These are phyloP conservation scores for Volutella citrinella DNA, from an alignment of 2,329 filamentous ascomycete genomes.

Conservation along the genomic window DNA sequence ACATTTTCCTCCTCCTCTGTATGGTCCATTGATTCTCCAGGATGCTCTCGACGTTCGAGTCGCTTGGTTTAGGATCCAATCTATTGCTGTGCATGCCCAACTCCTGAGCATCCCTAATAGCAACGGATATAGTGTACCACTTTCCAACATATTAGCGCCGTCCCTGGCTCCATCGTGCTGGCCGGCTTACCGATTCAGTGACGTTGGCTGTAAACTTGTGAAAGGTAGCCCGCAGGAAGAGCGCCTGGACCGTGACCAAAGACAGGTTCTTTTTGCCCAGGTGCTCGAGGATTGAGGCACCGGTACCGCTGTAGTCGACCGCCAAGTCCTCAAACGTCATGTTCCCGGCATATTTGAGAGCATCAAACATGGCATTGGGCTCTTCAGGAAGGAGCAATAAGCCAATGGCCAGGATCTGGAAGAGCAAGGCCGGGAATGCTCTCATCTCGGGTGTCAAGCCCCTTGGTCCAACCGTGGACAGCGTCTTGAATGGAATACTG, in stretches of 20 bases:
- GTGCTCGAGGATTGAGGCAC: conserved; percentile 49
- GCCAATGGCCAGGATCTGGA: conserved; percentile 55
- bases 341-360: conserved; percentile 55
- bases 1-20: conserved; percentile 53
- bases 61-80: conserved; percentile 47
- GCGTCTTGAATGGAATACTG: conserved; percentile 47
- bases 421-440: conserved; percentile 58
- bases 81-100: conserved; percentile 56
- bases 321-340: conserved; percentile 62
- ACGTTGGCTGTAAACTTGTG: conserved; percentile 59
- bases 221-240: conserved; percentile 54
- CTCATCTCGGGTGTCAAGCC: conserved; percentile 49
- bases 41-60: conserved; percentile 44
- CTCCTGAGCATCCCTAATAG: conserved; percentile 61
- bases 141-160: conserved; percentile 18
- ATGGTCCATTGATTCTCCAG: conserved; percentile 58
- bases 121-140: conserved; percentile 55
- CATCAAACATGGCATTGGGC: conserved; percentile 47
- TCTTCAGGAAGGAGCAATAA: conserved; percentile 50
- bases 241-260: conserved; percentile 54
- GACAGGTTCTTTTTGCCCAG: conserved; percentile 57
- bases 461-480: conserved; percentile 48
- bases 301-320: conserved; percentile 58
- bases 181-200: conserved; percentile 47
- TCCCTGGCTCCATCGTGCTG: not conserved